Evolutionary conservation across 768 basidiomycete genomes (phyloP), one percentile per base, ranked within the genome.

Genomic region (Leccinum rimulosum): DNA sequence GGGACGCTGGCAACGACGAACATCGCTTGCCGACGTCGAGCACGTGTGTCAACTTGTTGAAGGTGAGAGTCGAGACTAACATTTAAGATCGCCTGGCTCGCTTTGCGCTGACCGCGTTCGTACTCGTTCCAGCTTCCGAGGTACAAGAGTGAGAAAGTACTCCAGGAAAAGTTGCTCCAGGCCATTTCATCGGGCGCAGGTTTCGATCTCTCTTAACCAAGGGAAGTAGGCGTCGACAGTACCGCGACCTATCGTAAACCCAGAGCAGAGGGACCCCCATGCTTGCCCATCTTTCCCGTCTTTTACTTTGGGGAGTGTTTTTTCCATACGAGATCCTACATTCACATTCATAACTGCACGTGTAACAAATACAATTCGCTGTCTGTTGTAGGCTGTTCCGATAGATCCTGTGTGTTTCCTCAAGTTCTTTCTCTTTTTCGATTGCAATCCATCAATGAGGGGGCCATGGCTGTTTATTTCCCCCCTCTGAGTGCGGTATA

Each of bases 151-250:
- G 88, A 90, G 70, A 72, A 73, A 22, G 78, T 82, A 3, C 77
- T 98, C 25, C 79, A 84, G 10, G 76, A 82, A 52, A 98, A 97
- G 73, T 76, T 98, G 30, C 67, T 95, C 6, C 89, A 93, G 66
- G 92, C 94, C 1, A 92, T 98, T 68, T 88, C 81, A 48, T 85
- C 93, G 0, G 88, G 87, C 45, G 92, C 94, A 4, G 95, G 95
- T 2, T 98, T 98, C 62, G 95, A 98, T 75, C 78, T 98, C 52
- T 97, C 95, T 11, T 97, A 57, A 72, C 19, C 30, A 43, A n/a
- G 2, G 40, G n/a, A 43, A 19, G 36, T 6, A 14, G 33, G 36
- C 30, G 28, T 28, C 28, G 28, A 28, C 28, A 28, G 6, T 28
- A 28, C 28, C 6, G 28, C 6, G 28, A 28, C 28, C 28, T 28